Percentiles rank a stretch among this genome's conserved stretches.
Conservation (phyloP, 2,329 filamentous ascomycete genomes). For the Epichloe sylvatica region DNA sequence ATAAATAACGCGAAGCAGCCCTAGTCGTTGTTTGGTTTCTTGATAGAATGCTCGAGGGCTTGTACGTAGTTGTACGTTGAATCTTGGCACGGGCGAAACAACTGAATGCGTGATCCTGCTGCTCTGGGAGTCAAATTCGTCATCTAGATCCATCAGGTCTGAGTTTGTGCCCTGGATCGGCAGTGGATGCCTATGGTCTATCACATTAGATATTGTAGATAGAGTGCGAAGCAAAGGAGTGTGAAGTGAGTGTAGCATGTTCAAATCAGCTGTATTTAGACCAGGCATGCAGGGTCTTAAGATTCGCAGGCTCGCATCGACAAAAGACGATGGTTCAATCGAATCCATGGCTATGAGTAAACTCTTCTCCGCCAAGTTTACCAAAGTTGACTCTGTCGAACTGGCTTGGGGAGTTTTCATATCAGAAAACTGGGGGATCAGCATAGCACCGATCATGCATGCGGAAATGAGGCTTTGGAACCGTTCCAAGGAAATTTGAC, state of each 20-base stretch:
- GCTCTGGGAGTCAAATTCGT: conserved; percentile 47
- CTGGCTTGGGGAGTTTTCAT: conserved; percentile 34
- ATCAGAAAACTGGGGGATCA: conserved; percentile 33
- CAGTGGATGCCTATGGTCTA: conserved; percentile 13
- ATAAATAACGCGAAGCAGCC: conserved; percentile 29
- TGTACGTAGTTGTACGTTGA: conserved; percentile 27
- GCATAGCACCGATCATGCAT: conserved; percentile 29
- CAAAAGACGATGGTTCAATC: conserved; percentile 30
- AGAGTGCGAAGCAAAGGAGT: conserved; percentile 30
- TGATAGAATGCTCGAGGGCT: conserved; percentile 33
- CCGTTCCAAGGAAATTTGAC: conserved; percentile 37
- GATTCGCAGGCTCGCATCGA: conserved; percentile 32
- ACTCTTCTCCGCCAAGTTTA: conserved; percentile 26
- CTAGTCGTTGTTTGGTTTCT: conserved; percentile 32
- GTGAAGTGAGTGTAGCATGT: conserved; percentile 23
- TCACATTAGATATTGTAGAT: conserved; percentile 20
- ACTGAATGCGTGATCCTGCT: conserved; percentile 30
- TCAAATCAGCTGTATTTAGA: conserved; percentile 24
- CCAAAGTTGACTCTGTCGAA: conserved; percentile 31
- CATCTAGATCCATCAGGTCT: conserved; percentile 55
- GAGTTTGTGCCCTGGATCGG: conserved; percentile 20
- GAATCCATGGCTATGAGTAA: conserved; percentile 28
- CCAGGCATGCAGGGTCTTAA: conserved; percentile 33
- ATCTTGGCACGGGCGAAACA: conserved; percentile 30
- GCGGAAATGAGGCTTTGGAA: conserved; percentile 39